Percentiles rank a stretch among this genome's conserved stretches.
These are phyloP conservation scores for Phytophthora cajani DNA, from an alignment of 352 stramenopile genomes.

Conservation along the genomic window DNA sequence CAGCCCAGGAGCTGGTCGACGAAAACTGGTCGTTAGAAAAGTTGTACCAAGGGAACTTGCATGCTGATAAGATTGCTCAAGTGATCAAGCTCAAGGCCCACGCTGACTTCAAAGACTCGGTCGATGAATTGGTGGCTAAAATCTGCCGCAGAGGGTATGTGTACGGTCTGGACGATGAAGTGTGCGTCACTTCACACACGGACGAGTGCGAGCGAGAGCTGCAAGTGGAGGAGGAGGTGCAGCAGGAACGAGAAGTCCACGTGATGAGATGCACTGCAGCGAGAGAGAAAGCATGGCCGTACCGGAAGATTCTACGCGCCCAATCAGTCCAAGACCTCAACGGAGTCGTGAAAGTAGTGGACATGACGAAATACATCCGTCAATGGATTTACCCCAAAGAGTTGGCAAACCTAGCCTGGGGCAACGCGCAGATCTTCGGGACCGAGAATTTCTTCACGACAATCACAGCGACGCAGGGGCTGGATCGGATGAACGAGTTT, in stretches of 20 bases:
- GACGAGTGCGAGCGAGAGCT: conserved; percentile 69
- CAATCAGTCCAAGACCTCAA: conserved; percentile 22
- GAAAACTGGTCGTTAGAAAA: conserved; percentile 60
- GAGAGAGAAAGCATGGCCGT: conserved; percentile 27
- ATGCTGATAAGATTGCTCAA: conserved; percentile 37
- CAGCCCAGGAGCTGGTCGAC: conserved; percentile 36
- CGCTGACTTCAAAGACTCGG: not conserved
- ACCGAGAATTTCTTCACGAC: conserved; percentile 61
- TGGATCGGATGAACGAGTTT: conserved; percentile 26
- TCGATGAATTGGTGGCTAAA: conserved; percentile 13
- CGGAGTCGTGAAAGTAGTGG: not conserved
- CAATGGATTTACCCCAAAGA: conserved; percentile 14
- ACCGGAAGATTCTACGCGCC: conserved; percentile 19
- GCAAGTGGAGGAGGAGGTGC: conserved; percentile 57
- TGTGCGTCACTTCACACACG: conserved; percentile 47
- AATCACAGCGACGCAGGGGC: not conserved
- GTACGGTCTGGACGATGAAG: conserved; percentile 49
- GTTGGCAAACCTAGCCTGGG: conserved; percentile 39
- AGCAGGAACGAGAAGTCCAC: conserved; percentile 40
- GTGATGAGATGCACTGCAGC: conserved; percentile 8
- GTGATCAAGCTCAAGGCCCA: conserved; percentile 38
- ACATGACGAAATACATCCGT: conserved; percentile 16
- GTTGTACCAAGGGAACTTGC: conserved; percentile 42
- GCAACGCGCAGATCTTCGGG: conserved; percentile 32
- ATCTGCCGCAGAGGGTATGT: conserved; percentile 19